Conservation (phyloP, 805 yeast genomes). For the Ogataea minuta region DNA sequence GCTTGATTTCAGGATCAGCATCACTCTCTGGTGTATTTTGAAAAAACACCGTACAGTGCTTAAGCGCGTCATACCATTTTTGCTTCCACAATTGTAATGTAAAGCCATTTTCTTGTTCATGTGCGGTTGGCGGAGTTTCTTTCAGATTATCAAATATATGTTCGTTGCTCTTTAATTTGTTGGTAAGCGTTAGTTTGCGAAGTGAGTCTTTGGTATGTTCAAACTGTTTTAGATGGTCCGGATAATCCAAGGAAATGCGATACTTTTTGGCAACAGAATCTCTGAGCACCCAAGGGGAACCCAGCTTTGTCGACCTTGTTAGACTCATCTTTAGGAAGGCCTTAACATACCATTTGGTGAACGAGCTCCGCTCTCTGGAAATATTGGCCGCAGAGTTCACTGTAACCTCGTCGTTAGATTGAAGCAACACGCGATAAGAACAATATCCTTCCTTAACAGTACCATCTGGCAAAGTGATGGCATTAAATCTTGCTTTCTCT, state of each 20-base stretch:
- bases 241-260: constrained; percentile 60
- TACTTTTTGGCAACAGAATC: constrained; percentile 69
- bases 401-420: constrained; percentile 52
- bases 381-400: constrained; percentile 68
- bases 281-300: constrained; percentile 96
- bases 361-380: constrained; percentile 77
- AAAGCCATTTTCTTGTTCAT: constrained; percentile 39
- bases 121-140: constrained; percentile 37
- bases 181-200: constrained; percentile 4
- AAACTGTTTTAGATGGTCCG: constrained; percentile 47
- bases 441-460: constrained; percentile 44
- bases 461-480: constrained; percentile 39
- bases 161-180: constrained; percentile 8
- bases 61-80: constrained; percentile 50
- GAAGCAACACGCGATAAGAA: constrained; percentile 68
- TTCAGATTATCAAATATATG: constrained; percentile 34
- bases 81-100: constrained; percentile 50
- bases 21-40: constrained; percentile 42
- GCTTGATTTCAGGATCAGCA: constrained; percentile 37
- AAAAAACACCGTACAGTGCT: constrained; percentile 45
- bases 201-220: constrained; percentile 14
- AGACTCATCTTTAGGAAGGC: constrained; percentile 81
- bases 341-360: constrained; percentile 86
- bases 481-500: constrained; percentile 80
- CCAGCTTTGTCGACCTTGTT: constrained; percentile 74